Evolutionary conservation across 2,329 filamentous ascomycete genomes (phyloP), one percentile per base, ranked within the genome.

Genomic region (Neofusicoccum parvum): DNA sequence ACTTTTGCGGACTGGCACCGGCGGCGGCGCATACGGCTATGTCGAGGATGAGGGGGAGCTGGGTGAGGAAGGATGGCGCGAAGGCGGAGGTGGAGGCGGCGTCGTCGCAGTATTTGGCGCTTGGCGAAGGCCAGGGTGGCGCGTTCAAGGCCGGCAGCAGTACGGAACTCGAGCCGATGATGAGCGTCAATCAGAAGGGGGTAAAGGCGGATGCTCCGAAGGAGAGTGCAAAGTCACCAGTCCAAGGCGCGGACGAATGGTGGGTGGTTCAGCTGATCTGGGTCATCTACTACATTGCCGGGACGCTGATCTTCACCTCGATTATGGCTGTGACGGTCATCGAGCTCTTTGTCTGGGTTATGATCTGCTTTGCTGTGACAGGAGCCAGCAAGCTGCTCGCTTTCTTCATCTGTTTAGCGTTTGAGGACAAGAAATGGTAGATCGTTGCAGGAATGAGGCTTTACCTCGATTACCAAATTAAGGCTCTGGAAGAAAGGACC

Each of bases 321-420:
- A 76, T 78, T 41, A 77, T 76, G 74, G 69, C 73, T 4, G 74
- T 78, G 3, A 73, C 73, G 3, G 73, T 76, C 15, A 54, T 71
- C 6, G 75, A 76, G 66, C 66, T 77, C 7, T 68, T 73, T 2
- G 67, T 70, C 15, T 78, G 74, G 75, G 69, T 76, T 11, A 59
- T 70, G 3, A 63, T 72, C 15, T 67, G 69, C 10, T 64, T 72
- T 45, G 68, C 66, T 1, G 69, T 70, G 15, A 71, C 70, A 23
- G 72, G 66, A 5, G 65, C 65, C 14, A 71, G 70, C 41, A 77
- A 75, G 60, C 50, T 75, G 46, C 60, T 76, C 23, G 75, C 70
- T 85, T 88, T 70, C 48, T 70, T 71, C 34, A 37, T 72, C 17
- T 72, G 69, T 48, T 37, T 73, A 7, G 11, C 3, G 3, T 54